Evolutionary conservation across 2,329 filamentous ascomycete species (phyloP).

Genomic region (Hypomyces rosellus): DNA sequence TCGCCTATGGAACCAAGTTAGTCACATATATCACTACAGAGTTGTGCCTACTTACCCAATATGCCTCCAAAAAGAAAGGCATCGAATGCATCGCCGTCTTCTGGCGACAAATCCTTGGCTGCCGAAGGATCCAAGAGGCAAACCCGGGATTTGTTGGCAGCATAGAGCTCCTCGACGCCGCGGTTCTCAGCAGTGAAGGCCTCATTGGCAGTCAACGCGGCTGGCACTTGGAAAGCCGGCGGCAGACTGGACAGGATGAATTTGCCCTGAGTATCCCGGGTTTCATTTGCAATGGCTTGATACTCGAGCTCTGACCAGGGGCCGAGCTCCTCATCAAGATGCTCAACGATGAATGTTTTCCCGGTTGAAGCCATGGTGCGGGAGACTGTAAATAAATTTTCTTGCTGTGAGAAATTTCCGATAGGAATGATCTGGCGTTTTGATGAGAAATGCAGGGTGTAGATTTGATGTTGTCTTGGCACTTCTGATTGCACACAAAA

Average conservation of each 20-base stretch:
- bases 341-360: constrained; percentile 90
- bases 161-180: constrained; percentile 79
- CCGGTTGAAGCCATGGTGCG: constrained; percentile 31
- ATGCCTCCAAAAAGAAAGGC: constrained; percentile 96
- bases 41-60: constrained; percentile 55
- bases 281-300: constrained; percentile 77
- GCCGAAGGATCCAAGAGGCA: constrained; percentile 88
- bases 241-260: constrained; percentile 84
- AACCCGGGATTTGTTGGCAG: constrained; percentile 64
- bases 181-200: constrained; percentile 66
- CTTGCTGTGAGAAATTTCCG: no score
- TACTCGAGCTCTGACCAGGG: constrained; percentile 95
- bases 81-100: constrained; percentile 77
- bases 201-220: constrained; percentile 45
- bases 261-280: constrained; percentile 54
- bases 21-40: background rate
- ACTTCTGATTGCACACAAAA: no score
- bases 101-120: constrained; percentile 70
- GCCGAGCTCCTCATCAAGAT: constrained; percentile 90
- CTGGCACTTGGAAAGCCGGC: constrained; percentile 57
- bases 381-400: no score
- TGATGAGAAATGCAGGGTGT: no score
- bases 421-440: background rate
- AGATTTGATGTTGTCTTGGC: no score
- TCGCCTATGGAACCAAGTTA: constrained; percentile 55